Base-by-base conservation (phyloP, 306 rosid species). In the Rosa rugosa region DNA sequence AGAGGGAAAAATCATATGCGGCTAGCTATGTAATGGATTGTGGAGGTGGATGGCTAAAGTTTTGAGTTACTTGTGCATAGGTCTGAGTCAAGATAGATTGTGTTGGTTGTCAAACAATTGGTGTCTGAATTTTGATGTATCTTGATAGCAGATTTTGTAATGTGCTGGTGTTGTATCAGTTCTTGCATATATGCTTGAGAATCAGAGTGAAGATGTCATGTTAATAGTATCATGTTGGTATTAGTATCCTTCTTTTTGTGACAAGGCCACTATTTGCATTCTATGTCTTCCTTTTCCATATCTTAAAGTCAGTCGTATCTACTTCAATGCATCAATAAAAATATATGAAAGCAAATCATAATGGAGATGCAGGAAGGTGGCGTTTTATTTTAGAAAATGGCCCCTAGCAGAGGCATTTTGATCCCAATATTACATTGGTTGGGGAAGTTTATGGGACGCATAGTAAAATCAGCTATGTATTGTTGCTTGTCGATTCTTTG, bases 391-490 rank as follows among this genome's bases (percentile, higher is more conserved):
- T 31, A 31, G 34, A 31, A 31, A 31, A 31, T 31, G 34, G 34
- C 34, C 3, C 34, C 34, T 31, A 31, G 2, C 34, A 38, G 20
- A 36, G 50, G 50, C 67, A 8, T 68, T 78, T 84, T 38, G 89
- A 53, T 75, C 89, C 88, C 18, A 59, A 70, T 17, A 77, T 64
- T 34, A 75, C 76, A 36, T 76, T 88, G 38, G 34, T 89, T 23
- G 93, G 96, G 10, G 96, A 91, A 80, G 90, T 20, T 79, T 84
- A 78, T 91, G 96, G 93, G 82, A 91, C 72, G 85, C 79, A 50
- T 80, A 71, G 68, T 71, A 79, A 46, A 79, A 85, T 67, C 73
- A 49, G 36, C 65, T 88, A 6, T 4, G 38, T 69, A 46, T 87
- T 45, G 87, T 82, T 45, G 91, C 85, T 72, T 90, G 92, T 36